Base-by-base conservation (phyloP, 495 filamentous ascomycete species). In the Penicillium longicatenatum region DNA sequence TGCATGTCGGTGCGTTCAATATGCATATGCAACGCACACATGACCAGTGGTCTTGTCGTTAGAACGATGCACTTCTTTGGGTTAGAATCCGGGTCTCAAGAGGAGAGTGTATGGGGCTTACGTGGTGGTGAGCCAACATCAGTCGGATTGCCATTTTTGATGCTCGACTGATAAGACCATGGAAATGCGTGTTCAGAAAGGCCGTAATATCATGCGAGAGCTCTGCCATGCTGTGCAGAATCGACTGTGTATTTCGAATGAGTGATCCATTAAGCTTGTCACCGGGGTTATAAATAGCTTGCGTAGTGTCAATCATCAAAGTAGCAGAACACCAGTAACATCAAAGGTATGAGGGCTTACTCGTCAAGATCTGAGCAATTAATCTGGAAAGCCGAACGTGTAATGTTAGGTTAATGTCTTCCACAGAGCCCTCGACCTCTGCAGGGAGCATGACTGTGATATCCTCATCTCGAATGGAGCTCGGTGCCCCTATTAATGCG, bases 391-490 rank as follows among this genome's bases (percentile, higher is more conserved):
- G 59, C 14, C 65, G 59, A 12, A 72, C 67, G 50, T 72, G 70
- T 6, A 72, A 55, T 24, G 70, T 70, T 17, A 72, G 37, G 16
- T 66, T 69, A 7, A 64, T 56, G 26, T 69, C 54, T 43, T 72
- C 65, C 6, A 70, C 60, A 1, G 67, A 68, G 42, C 53, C 35
- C n/a, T 62, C 55, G 11, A 65, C 57, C 19, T 70, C 61, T 22
- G 70, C 64, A 12, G 70, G 70, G 9, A 75, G 50, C 19, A 55
- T 63, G 4, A 69, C 72, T 16, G 70, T 73, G 37, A 76, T 75
- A 48, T 76, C 73, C 33, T 75, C 72, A 42, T 76, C 72, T 53
- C 67, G 55, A 9, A 76, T 69, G 4, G 65, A 68, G 53, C 68
- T 70, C 1, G 73, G 73, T 2, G 70, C 72, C 9, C 70, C 73